Evolutionary conservation across 257 asterid species (phyloP), one percentile per base, ranked within the genome.

Genomic region (Nicotiana benthamiana): DNA sequence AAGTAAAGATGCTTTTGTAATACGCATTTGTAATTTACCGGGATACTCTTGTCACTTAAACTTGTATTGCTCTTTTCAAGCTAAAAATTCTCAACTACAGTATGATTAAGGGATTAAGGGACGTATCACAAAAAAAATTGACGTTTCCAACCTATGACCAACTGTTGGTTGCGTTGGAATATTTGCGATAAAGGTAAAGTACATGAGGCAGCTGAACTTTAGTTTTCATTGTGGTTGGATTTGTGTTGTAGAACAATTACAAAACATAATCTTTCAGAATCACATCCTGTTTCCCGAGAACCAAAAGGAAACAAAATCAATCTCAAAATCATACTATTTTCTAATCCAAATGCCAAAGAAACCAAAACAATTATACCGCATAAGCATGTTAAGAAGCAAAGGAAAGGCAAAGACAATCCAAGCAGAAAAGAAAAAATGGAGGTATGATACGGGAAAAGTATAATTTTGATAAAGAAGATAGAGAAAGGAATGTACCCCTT

Each of bases 401-500:
- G 75, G 54, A 27, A 36, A 4, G 30, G 9, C 54, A 67, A 36
- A 67, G 18, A 2, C 80, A 26, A 28, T 20, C 48, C 46, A 70
- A 18, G 52, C 61, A 46, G 48, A 22, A 53, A 8, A 67, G 46
- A 12, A n/a, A 56, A 66, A 65, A 65, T 65, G 26, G 26, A 30
- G 32, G n/a, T 46, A 16, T 8, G 51, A 65, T 32, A 65, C 32
- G 75, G 75, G 28, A 34, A 34, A 66, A 18, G 16, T 66, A 18
- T 18, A n/a, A 78, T 27, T 51, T 27, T 32, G 76, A 20, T 68
- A 36, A 36, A n/a, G 56, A 40, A 68, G 76, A 68, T 40, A 72
- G 80, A 0, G 61, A 43, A n/a, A 63, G 66, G 48, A 24, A 17
- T 27, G 80, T 90, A 95, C 98, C 97, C 87, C 97, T 12, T 95